Evolutionary conservation across 2,329 filamentous ascomycete genomes (phyloP).

Genomic region (Pezicula radicicola): DNA sequence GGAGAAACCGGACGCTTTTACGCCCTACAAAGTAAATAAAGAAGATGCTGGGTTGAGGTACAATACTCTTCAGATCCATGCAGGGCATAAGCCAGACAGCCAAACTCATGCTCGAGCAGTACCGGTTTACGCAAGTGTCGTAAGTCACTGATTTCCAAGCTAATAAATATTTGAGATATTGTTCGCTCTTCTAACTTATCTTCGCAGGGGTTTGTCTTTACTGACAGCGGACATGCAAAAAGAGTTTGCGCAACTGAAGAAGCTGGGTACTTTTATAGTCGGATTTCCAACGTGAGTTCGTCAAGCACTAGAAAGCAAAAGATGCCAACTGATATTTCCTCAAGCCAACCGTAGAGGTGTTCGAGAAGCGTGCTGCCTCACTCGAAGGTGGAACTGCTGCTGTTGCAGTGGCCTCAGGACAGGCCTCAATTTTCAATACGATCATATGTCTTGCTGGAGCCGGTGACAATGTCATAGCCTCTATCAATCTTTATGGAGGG

Average conservation of each 20-base stretch:
- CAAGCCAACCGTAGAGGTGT: constrained; percentile 88
- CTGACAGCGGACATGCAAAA: constrained; percentile 93
- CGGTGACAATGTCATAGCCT: constrained; percentile 92
- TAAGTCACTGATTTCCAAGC: constrained; percentile 21
- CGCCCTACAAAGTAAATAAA: background rate
- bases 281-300: constrained; percentile 69
- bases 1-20: background rate
- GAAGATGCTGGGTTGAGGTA: background rate
- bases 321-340: background rate
- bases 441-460: constrained; percentile 79
- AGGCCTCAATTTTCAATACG: constrained; percentile 89
- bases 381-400: constrained; percentile 89
- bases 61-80: background rate
- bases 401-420: constrained; percentile 80
- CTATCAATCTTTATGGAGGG: constrained; percentile 87
- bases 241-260: constrained; percentile 95
- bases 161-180: background rate
- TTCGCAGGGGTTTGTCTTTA: constrained; percentile 80
- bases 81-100: constrained; percentile 75
- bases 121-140: constrained; percentile 92
- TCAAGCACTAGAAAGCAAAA: background rate
- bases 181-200: constrained; percentile 7
- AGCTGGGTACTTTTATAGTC: constrained; percentile 63
- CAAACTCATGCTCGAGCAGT: constrained; percentile 85
- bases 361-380: constrained; percentile 92